Conservation (phyloP, 768 basidiomycete genomes). For the Termitomyces titanicus region DNA sequence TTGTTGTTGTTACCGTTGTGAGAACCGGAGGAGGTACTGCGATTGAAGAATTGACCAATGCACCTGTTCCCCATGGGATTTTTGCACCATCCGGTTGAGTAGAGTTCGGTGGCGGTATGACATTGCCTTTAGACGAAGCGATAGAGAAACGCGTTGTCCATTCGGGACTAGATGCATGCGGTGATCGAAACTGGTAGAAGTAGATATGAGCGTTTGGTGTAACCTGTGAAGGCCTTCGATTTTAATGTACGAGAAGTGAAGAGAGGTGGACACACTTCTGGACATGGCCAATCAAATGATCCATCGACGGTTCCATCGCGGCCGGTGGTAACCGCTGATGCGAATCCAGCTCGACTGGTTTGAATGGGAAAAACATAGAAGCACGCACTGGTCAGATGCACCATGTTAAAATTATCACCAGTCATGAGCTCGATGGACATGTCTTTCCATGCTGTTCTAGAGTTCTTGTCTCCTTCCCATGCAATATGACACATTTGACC, state of each 20-base stretch:
- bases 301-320: constrained; percentile 57
- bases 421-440: constrained; percentile 81
- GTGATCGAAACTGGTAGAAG: constrained; percentile 73
- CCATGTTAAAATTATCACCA: constrained; percentile 68
- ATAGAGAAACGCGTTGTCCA: constrained; percentile 84
- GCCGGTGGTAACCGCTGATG: constrained; percentile 54
- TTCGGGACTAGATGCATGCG: constrained; percentile 32
- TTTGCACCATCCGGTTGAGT: constrained; percentile 48
- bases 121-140: constrained; percentile 42
- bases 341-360: background rate
- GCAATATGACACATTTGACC: constrained; percentile 51
- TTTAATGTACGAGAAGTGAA: background rate
- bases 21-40: constrained; percentile 31
- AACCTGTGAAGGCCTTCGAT: constrained; percentile 37
- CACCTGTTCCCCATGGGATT: constrained; percentile 68
- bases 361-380: background rate
- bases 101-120: constrained; percentile 44
- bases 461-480: constrained; percentile 57
- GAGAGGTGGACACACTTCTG: constrained; percentile 33
- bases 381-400: constrained; percentile 58
- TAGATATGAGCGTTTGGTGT: constrained; percentile 62
- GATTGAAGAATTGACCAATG: constrained; percentile 42
- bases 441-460: constrained; percentile 58
- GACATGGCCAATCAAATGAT: constrained; percentile 56
- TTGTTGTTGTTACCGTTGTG: too few relatives aligned